These are phyloP conservation scores for Stygiomarasmius scandens DNA, from an alignment of 1,284 basidiomycete species.

Conservation along the genomic window DNA sequence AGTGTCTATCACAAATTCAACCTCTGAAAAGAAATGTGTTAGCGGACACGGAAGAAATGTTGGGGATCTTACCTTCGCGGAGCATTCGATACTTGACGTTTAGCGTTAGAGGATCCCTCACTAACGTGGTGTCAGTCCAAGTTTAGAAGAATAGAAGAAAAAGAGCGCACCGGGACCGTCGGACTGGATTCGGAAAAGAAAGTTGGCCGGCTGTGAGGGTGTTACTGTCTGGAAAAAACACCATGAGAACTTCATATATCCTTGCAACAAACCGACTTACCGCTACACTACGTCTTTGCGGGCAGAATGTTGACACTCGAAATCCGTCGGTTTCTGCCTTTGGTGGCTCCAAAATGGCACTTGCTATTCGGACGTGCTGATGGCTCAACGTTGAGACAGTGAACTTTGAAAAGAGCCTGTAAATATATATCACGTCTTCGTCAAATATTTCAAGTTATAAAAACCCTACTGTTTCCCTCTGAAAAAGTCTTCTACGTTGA, in stretches of 20 bases:
- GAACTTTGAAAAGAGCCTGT: constrained; percentile 79
- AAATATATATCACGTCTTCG: neutral
- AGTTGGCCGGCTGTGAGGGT: constrained; percentile 68
- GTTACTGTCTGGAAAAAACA: constrained; percentile 58
- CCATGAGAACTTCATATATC: neutral
- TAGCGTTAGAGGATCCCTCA: constrained; percentile 63
- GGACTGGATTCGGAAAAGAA: constrained; percentile 73
- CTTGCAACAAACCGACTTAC: constrained; percentile 30
- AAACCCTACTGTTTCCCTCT: constrained; percentile 61
- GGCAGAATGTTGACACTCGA: constrained; percentile 49
- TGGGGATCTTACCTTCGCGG: constrained; percentile 60
- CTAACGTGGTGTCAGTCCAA: constrained; percentile 31
- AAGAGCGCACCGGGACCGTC: constrained; percentile 56
- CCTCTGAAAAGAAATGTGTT: constrained; percentile 44
- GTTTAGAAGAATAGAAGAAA: neutral
- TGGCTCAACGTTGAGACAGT: constrained; percentile 74
- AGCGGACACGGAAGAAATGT: constrained; percentile 11
- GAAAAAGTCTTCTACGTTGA: constrained; percentile 88
- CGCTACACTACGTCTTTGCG: constrained; percentile 43
- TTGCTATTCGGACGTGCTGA: constrained; percentile 70
- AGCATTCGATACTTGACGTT: constrained; percentile 72
- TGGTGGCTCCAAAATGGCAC: constrained; percentile 53
- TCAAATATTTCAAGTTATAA: neutral
- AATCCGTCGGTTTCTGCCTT: constrained; percentile 47
- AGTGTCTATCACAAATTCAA: constrained; percentile 59